Evolutionary conservation across 2,329 filamentous ascomycete species (phyloP).

Genomic region (Juglanconis juglandina): DNA sequence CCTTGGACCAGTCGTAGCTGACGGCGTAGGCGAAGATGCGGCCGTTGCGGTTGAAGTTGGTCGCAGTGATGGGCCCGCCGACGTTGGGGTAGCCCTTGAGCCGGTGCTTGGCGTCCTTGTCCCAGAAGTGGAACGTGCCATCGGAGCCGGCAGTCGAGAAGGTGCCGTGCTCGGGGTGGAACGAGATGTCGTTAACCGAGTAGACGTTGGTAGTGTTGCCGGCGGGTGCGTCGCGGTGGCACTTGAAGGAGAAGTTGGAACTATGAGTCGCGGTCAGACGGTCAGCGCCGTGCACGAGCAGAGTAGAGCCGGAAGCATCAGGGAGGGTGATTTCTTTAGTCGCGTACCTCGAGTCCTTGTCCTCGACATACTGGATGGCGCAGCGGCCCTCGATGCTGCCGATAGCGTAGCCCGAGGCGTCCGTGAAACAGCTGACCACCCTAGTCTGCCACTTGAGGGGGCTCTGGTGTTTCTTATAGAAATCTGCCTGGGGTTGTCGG

Average conservation of each 20-base stretch:
- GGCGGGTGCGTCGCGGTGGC: conserved; percentile 78
- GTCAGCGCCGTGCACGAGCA: conserved; percentile 5
- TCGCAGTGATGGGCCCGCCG: conserved; percentile 82
- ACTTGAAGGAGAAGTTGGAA: conserved; percentile 98
- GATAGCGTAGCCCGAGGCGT: conserved; percentile 88
- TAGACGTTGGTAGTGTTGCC: conserved; percentile 84
- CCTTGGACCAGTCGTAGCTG: conserved; percentile 98
- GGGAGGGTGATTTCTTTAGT: not conserved
- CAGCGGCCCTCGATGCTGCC: conserved; percentile 96
- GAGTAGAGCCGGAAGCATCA: not conserved
- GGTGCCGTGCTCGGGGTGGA: conserved; percentile 95
- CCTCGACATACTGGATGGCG: conserved; percentile 96
- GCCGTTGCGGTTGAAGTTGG: conserved; percentile 85
- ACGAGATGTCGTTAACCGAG: conserved; percentile 94
- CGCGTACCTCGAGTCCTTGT: conserved; percentile 73
- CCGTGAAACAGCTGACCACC: conserved; percentile 90
- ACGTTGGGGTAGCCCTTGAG: conserved; percentile 85
- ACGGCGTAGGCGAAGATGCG: conserved; percentile 84
- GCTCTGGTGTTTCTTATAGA: conserved; percentile 95
- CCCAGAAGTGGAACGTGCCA: conserved; percentile 96
- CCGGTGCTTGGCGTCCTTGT: conserved; percentile 85
- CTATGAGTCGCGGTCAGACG: conserved; percentile 33
- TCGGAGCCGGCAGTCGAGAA: conserved; percentile 95
- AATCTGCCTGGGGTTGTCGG: conserved; percentile 71
- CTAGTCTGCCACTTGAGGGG: conserved; percentile 98